Evolutionary conservation across 2,329 filamentous ascomycete genomes (phyloP), one percentile per base, ranked within the genome.

Genomic region (Ambrosiella beaveri): DNA sequence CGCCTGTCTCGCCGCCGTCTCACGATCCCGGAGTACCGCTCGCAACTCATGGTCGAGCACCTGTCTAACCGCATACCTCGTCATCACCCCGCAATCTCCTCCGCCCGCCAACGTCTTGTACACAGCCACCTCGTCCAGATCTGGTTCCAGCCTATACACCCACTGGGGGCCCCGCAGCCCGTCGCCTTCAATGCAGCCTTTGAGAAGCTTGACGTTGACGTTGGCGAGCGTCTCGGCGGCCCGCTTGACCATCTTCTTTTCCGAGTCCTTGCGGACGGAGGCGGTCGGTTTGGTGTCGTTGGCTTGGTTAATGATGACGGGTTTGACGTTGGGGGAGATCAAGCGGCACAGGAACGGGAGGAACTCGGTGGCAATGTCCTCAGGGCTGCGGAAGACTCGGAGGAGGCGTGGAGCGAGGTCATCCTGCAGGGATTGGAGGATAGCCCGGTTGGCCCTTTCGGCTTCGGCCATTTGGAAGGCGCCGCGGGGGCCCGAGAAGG

Each of bases 61-160:
- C 68, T 96, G 91, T 19, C 93, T 83, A 5, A 98, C 85, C 1
- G 91, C 91, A 66, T 88, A 98, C n/a, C 93, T 81, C 0, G 88
- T 88, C 0, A 87, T 88, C 0, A 81, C 82, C 8, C 80, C 78
- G 1, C 79, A 78, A 41, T 75, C 72, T 13, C 79, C 71, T 1
- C 74, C 65, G 3, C 80, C 72, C 1, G 76, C 71, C 7, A 77
- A 79, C 0, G 88, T 88, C 63, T 87, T 82, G 64, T 87, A 97
- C 0, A 78, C 77, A 0, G 85, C 77, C 0, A 97, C 76, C 7
- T 78, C 75, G 69, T 98, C 93, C n/a, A 98, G 75, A 59, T 81
- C 76, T 78, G 93, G 93, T 66, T 97, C 91, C 87, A 98, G 90
- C 57, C 93, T 82, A 69, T 95, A 97, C 7, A 95, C 84, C 77